Conservation (phyloP, 441 rosid species). For the Geranium incanum region DNA sequence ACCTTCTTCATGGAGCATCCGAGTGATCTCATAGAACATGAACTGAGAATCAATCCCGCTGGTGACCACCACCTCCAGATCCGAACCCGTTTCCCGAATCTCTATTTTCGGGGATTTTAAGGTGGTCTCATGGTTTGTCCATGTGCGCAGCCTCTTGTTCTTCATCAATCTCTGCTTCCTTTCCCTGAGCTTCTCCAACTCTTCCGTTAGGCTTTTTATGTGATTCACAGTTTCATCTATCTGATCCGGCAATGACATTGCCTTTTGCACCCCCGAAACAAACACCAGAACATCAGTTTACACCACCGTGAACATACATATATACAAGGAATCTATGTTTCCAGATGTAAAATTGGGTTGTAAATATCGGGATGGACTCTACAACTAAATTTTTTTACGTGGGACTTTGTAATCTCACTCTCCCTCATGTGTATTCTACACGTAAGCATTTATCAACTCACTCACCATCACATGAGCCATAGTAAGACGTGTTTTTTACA, state of each 20-base stretch:
- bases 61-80: slow-evolving; percentile 28
- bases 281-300: too few relatives aligned
- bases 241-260: slow-evolving; percentile 37
- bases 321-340: too few relatives aligned
- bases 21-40: slow-evolving; percentile 33
- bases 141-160: slow-evolving; percentile 23
- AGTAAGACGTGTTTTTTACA: too few relatives aligned
- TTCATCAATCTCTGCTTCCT: slow-evolving; percentile 26
- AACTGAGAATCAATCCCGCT: slow-evolving; percentile 24
- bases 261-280: slow-evolving; percentile 24
- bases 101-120: slow-evolving; percentile 25
- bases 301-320: too few relatives aligned
- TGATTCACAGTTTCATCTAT: slow-evolving; percentile 42
- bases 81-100: slow-evolving; percentile 30
- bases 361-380: too few relatives aligned
- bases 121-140: neutral
- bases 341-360: too few relatives aligned
- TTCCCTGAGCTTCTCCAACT: slow-evolving; percentile 26
- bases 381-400: too few relatives aligned
- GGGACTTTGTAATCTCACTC: too few relatives aligned
- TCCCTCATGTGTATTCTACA: too few relatives aligned
- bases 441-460: too few relatives aligned
- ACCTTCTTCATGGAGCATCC: slow-evolving; percentile 34
- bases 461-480: too few relatives aligned
- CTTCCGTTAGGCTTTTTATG: slow-evolving; percentile 29